These are phyloP conservation scores for Astrothelium subdiscretum DNA, from an alignment of 495 filamentous ascomycete species.

Conservation along the genomic window DNA sequence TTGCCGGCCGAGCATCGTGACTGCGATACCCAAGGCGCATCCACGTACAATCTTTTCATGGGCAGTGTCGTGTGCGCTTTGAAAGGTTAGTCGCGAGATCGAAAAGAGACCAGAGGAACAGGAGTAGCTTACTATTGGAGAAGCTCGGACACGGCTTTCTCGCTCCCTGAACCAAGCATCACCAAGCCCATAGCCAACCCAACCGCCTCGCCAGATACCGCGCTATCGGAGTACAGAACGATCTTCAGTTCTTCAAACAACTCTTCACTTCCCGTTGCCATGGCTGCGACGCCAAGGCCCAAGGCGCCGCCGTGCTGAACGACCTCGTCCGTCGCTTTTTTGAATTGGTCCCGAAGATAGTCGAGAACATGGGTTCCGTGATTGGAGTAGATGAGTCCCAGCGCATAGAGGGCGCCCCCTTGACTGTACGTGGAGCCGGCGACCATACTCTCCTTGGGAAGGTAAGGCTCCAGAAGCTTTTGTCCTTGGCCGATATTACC, in stretches of 20 bases:
- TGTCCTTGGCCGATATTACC: constrained; percentile 87
- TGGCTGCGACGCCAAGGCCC: constrained; percentile 90
- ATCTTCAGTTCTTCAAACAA: constrained; percentile 85
- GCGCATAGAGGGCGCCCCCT: constrained; percentile 88
- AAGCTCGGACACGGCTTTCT: constrained; percentile 85
- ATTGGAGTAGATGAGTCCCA: constrained; percentile 95
- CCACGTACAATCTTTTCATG: constrained; percentile 99
- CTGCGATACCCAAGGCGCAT: constrained; percentile 86
- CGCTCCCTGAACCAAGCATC: constrained; percentile 91
- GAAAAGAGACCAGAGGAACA: not conserved
- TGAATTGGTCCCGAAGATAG: constrained; percentile 79
- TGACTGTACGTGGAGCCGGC: constrained; percentile 86
- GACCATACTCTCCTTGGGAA: constrained; percentile 62
- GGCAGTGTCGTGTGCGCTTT: constrained; percentile 75
- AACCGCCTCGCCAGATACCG: constrained; percentile 92
- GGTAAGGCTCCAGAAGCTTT: constrained; percentile 88
- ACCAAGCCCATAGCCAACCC: constrained; percentile 92
- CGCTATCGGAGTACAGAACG: constrained; percentile 83
- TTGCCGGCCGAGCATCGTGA: constrained; percentile 96
- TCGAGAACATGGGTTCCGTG: constrained; percentile 88
- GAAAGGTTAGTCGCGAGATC: not conserved
- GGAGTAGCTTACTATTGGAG: constrained; percentile 52
- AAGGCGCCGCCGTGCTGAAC: constrained; percentile 94
- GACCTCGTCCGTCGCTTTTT: constrained; percentile 77
- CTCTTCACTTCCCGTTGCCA: constrained; percentile 83